Evolutionary conservation across 768 basidiomycete genomes (phyloP).

Genomic region (Kwoniella bestiolae): DNA sequence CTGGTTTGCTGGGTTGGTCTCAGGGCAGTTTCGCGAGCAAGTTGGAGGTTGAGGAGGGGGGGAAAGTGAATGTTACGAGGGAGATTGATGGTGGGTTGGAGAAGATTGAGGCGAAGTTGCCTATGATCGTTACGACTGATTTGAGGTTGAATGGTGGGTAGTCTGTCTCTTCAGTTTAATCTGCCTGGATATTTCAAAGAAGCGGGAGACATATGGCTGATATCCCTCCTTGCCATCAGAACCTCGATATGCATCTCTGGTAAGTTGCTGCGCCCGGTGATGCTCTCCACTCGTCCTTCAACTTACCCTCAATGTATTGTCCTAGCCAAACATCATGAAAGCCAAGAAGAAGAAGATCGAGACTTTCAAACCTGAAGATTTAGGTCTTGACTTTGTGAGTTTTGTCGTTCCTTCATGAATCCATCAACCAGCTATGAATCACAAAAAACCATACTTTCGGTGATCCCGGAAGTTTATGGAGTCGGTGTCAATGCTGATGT

Average conservation of each 20-base stretch:
- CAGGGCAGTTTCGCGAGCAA: slow-evolving; percentile 96
- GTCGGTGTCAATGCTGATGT: not conserved
- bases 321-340: slow-evolving; percentile 57
- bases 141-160: slow-evolving; percentile 75
- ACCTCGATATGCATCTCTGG: slow-evolving; percentile 92
- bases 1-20: slow-evolving; percentile 85
- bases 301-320: not conserved
- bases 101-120: slow-evolving; percentile 76
- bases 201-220: not conserved
- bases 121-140: slow-evolving; percentile 89
- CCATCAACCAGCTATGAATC: too few species aligned
- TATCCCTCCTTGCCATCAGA: slow-evolving; percentile 61
- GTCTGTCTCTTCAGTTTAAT: not conserved
- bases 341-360: slow-evolving; percentile 99
- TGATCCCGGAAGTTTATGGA: slow-evolving; percentile 14
- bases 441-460: not conserved
- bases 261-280: slow-evolving; percentile 27
- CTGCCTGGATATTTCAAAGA: too few species aligned
- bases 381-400: slow-evolving; percentile 73
- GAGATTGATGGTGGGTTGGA: slow-evolving; percentile 96
- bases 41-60: slow-evolving; percentile 69
- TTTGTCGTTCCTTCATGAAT: not conserved
- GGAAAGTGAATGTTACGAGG: slow-evolving; percentile 72
- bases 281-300: slow-evolving; percentile 3
- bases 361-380: slow-evolving; percentile 75